These are phyloP conservation scores for Tylopilus intermedius DNA, from an alignment of 768 basidiomycete genomes.

Conservation along the genomic window DNA sequence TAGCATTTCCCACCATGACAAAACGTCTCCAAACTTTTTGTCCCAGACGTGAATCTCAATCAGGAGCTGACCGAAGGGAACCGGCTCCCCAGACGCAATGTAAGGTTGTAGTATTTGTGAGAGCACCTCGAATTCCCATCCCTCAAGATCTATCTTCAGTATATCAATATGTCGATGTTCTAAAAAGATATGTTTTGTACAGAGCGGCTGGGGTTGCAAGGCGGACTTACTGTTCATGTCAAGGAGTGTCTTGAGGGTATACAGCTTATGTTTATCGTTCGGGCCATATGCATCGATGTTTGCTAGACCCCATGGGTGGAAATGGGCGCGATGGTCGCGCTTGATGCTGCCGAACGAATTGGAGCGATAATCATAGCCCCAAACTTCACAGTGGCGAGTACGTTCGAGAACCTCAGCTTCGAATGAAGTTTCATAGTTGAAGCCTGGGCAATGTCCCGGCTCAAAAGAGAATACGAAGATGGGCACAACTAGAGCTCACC, in stretches of 20 bases:
- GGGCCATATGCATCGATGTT: slow-evolving; percentile 34
- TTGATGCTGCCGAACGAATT: slow-evolving; percentile 32
- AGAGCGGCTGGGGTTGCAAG: not conserved
- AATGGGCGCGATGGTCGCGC: slow-evolving; percentile 37
- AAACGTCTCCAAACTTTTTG: slow-evolving; percentile 33
- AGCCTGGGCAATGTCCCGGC: slow-evolving; percentile 25
- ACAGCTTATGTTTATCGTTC: slow-evolving; percentile 33
- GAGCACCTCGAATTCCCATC: slow-evolving; percentile 44
- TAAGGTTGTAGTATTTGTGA: slow-evolving; percentile 36
- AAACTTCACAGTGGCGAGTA: slow-evolving; percentile 48
- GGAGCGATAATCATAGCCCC: slow-evolving; percentile 52
- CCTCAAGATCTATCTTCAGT: slow-evolving; percentile 46
- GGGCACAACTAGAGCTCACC: slow-evolving; percentile 32
- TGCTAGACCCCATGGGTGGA: slow-evolving; percentile 39
- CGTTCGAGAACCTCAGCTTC: slow-evolving; percentile 52
- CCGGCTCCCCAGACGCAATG: slow-evolving; percentile 31
- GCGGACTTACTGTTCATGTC: slow-evolving; percentile 35
- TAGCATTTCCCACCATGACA: slow-evolving; percentile 44
- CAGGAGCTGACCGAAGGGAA: slow-evolving; percentile 46
- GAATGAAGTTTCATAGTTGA: slow-evolving; percentile 61
- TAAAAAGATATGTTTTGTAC: slow-evolving; percentile 5
- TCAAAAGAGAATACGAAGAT: not conserved
- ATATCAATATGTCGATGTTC: slow-evolving; percentile 37
- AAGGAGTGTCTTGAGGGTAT: slow-evolving; percentile 45
- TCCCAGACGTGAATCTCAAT: slow-evolving; percentile 42